Conservation (phyloP, 768 basidiomycete species). For the Termitomyces bulborhizus region DNA sequence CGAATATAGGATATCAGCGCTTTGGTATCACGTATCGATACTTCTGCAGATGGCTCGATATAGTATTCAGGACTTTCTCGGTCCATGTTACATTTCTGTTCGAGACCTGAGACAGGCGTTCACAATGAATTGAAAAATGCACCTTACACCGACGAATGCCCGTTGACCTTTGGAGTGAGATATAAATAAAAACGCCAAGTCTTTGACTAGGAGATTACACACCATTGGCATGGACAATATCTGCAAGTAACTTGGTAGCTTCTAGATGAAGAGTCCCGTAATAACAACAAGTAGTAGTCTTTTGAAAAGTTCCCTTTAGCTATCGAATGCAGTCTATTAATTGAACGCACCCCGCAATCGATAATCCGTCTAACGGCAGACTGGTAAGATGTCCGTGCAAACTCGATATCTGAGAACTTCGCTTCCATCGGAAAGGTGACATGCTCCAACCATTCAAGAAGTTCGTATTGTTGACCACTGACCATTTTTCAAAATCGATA, state of each 20-base stretch:
- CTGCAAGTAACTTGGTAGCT: conserved; percentile 75
- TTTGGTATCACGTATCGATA: conserved; percentile 57
- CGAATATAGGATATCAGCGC: conserved; percentile 67
- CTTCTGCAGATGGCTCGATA: conserved; percentile 51
- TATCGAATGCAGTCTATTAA: conserved; percentile 1
- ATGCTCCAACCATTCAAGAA: conserved; percentile 82
- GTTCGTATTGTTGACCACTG: conserved; percentile 80
- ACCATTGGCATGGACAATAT: conserved; percentile 62
- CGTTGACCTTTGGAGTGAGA: conserved; percentile 49
- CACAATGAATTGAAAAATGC: conserved; percentile 2
- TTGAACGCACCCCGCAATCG: conserved; percentile 61
- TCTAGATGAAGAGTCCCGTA: conserved; percentile 80
- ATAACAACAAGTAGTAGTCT: conserved; percentile 96
- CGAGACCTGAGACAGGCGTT: background rate
- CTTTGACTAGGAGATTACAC: conserved; percentile 10
- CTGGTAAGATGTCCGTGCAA: conserved; percentile 65
- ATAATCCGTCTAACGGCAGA: conserved; percentile 68
- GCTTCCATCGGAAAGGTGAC: conserved; percentile 88
- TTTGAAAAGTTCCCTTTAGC: conserved; percentile 3
- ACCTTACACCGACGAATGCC: conserved; percentile 76
- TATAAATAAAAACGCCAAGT: background rate
- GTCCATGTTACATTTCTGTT: conserved; percentile 89
- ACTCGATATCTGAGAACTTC: conserved; percentile 61
- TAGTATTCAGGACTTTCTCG: conserved; percentile 63
- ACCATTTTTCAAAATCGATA: background rate